Evolutionary conservation across 257 asterid genomes (phyloP).

Genomic region (Cruciata laevipes): DNA sequence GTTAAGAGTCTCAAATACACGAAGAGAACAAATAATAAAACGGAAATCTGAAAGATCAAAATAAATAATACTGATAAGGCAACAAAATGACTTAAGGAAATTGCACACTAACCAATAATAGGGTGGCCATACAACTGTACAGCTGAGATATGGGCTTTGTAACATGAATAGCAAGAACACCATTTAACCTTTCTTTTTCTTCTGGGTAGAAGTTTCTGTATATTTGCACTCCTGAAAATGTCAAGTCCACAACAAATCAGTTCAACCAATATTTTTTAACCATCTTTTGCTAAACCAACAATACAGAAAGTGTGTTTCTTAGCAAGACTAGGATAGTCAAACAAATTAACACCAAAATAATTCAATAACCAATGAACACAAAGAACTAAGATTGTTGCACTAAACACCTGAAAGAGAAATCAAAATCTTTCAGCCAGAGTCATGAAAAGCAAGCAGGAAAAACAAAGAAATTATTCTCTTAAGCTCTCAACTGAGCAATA

Average conservation of each 20-base stretch:
- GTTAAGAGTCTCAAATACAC: not conserved
- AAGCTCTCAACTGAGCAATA: not conserved
- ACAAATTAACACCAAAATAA: not conserved
- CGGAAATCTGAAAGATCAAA: not conserved
- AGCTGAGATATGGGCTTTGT: constrained; percentile 38
- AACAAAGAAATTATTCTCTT: not conserved
- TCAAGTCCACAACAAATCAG: constrained; percentile 3
- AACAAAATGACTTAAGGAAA: not conserved
- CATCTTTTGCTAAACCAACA: not conserved
- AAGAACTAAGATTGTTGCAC: not conserved
- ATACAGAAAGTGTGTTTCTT: not conserved
- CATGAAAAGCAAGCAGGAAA: not conserved
- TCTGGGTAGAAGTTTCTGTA: constrained; percentile 73
- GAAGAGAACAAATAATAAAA: not conserved
- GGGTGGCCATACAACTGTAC: constrained; percentile 35
- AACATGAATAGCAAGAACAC: constrained; percentile 66
- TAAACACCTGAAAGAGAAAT: not conserved
- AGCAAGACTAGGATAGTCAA: constrained; percentile 1
- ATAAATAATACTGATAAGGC: not conserved
- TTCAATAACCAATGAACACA: not conserved
- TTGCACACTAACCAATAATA: constrained; percentile 52
- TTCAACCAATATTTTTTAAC: not conserved
- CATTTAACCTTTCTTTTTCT: constrained; percentile 70
- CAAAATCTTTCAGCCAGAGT: not conserved
- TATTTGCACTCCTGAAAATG: constrained; percentile 58